A percentile compares a stretch with the other conserved stretches of the same genome.
Evolutionary conservation across 2,329 filamentous ascomycete species (phyloP).

Genomic region (Aspergillus spinulosporus): DNA sequence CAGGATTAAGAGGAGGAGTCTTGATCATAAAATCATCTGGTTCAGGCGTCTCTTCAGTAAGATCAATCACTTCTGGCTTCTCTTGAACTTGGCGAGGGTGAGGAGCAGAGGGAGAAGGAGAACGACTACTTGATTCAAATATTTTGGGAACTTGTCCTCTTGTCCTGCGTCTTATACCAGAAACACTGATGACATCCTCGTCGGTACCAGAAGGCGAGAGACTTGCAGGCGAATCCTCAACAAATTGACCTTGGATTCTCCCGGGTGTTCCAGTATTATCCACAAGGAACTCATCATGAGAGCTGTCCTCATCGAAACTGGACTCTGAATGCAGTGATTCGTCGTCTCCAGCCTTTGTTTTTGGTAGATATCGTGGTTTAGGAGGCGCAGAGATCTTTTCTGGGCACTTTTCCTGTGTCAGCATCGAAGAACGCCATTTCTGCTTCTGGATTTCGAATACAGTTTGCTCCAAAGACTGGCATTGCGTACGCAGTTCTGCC

Average conservation of each 20-base stretch:
- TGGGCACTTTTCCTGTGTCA: conserved; percentile 38
- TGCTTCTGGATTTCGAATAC: conserved; percentile 57
- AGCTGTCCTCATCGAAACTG: conserved; percentile 17
- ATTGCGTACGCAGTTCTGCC: conserved; percentile 57
- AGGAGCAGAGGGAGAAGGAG: conserved; percentile 13
- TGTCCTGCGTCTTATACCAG: conserved; percentile 20
- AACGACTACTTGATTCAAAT: conserved; percentile 14
- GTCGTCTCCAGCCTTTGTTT: conserved; percentile 26
- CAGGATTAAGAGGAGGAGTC: conserved; percentile 40
- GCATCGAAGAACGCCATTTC: conserved; percentile 48
- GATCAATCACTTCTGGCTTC: conserved; percentile 32
- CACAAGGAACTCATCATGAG: conserved; percentile 34
- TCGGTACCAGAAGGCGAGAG: conserved; percentile 25
- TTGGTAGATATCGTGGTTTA: conserved; percentile 12
- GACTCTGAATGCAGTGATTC: conserved; percentile 38
- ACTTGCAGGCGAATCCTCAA: neutral
- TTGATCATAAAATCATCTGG: conserved; percentile 30
- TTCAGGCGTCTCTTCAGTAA: conserved; percentile 31
- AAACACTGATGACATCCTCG: conserved; percentile 27
- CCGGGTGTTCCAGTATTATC: conserved; percentile 23
- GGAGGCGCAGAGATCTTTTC: conserved; percentile 25
- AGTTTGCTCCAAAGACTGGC: conserved; percentile 62
- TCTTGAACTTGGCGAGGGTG: neutral
- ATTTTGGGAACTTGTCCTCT: conserved; percentile 12
- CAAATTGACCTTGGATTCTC: neutral